These are phyloP conservation scores for Rhazya stricta DNA, from an alignment of 257 asterid species.

Conservation along the genomic window DNA sequence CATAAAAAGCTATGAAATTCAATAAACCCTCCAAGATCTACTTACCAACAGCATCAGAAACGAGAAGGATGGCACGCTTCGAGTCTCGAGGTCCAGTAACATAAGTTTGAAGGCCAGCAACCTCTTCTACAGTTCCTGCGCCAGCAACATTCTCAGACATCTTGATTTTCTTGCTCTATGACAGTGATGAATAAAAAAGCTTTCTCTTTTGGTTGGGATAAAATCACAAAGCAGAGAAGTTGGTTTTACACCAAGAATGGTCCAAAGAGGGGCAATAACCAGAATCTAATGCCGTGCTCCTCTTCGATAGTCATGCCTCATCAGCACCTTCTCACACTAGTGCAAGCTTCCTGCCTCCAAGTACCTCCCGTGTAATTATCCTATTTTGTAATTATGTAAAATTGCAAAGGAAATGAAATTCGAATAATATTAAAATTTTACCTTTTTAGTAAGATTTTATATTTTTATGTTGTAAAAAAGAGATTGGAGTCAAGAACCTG, in stretches of 20 bases:
- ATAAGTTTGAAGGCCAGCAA: constrained; percentile 51
- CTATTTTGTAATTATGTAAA: no score
- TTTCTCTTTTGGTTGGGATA: not conserved
- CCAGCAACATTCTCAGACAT: constrained; percentile 30
- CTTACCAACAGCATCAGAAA: constrained; percentile 59
- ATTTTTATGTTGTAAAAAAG: no score
- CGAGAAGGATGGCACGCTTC: constrained; percentile 46
- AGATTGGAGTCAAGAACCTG: no score
- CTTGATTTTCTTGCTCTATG: not conserved
- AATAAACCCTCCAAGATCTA: not conserved
- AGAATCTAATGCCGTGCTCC: no score
- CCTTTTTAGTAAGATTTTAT: no score
- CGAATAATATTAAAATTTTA: no score
- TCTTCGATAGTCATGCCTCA: no score
- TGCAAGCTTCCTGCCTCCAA: no score
- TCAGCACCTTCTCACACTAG: no score
- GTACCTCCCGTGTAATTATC: no score
- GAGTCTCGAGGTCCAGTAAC: constrained; percentile 42
- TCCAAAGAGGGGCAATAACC: not conserved
- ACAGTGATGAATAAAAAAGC: not conserved
- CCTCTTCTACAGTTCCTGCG: constrained; percentile 32
- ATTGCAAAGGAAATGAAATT: no score
- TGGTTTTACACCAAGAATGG: not conserved
- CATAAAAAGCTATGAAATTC: not conserved
- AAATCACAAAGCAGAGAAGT: not conserved